Conservation (phyloP, 2,329 filamentous ascomycete genomes). For the Penicillium oxalicum region DNA sequence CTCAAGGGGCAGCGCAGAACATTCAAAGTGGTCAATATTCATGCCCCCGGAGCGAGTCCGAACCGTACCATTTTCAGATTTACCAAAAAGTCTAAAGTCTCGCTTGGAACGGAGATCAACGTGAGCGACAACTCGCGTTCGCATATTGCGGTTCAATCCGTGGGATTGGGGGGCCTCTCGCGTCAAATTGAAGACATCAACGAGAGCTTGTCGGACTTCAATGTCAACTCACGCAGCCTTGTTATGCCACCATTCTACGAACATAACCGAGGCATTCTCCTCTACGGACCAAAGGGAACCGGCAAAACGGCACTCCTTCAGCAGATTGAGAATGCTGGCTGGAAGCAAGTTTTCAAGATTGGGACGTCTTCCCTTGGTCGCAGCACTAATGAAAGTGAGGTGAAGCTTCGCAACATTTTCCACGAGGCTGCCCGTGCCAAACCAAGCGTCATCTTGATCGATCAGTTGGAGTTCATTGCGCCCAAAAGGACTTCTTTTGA, state of each 20-base stretch:
- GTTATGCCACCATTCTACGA: constrained; percentile 39
- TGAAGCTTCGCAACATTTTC: constrained; percentile 62
- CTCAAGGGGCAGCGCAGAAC: constrained; percentile 53
- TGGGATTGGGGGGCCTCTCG: constrained; percentile 62
- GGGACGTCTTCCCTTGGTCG: constrained; percentile 30
- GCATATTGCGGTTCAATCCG: constrained; percentile 30
- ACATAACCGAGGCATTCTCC: constrained; percentile 56
- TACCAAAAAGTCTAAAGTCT: constrained; percentile 28
- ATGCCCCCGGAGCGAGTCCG: constrained; percentile 37
- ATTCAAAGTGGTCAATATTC: constrained; percentile 58
- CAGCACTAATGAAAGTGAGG: constrained; percentile 40
- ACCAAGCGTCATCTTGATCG: constrained; percentile 73
- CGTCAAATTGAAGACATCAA: constrained; percentile 62
- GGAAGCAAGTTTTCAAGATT: constrained; percentile 59
- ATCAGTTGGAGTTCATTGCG: constrained; percentile 67
- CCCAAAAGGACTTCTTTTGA: constrained; percentile 51
- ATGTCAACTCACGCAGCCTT: constrained; percentile 24
- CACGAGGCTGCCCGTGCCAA: constrained; percentile 61
- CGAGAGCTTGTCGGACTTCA: constrained; percentile 55
- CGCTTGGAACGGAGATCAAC: constrained; percentile 25
- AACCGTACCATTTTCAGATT: constrained; percentile 33
- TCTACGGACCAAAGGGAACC: constrained; percentile 77
- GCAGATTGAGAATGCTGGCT: constrained; percentile 60
- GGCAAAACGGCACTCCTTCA: constrained; percentile 74
- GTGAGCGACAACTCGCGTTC: constrained; percentile 9